Evolutionary conservation across 495 filamentous ascomycete species (phyloP), one percentile per base, ranked within the genome.

Genomic region (Aspergillus funiculosus): DNA sequence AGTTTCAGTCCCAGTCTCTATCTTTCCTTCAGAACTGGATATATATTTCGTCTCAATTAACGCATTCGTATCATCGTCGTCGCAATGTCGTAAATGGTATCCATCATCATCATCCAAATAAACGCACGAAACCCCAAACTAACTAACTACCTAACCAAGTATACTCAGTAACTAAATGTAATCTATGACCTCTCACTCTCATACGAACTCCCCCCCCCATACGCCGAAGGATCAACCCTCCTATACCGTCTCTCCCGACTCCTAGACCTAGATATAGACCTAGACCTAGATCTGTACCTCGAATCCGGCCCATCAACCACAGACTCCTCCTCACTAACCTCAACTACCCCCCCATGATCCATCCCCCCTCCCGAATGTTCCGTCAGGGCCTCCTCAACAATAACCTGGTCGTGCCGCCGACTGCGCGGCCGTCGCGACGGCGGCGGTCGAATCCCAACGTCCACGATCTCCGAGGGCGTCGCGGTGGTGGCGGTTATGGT

Each of bases 261-360:
- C 8, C 25, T 7, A 28, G 19, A 25, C 25, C 25, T 41, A 41
- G 25, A 28, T 30, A 19, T 14, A 26, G 7, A 4, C 31, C 35
- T 36, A 19, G 5, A 10, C n/a, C 36, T 8, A 44, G 19, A 14
- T 13, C 43, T 10, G 11, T 27, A 15, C 26, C 32, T 28, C 29
- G 18, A 19, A 18, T 27, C 20, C 35, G 26, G 25, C 20, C 34
- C 39, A 39, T 49, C 46, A 6, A 49, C 21, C 32, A 43, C 48
- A 2, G 54, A 59, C 39, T 61, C 51, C 48, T 66, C 65, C 43
- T 67, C 65, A 52, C 62, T 41, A 14, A 63, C 59, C 56, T 62
- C 58, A 5, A 64, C 40, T 1, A 60, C 32, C 49, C 65, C 63
- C 5, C 58, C 61, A 22, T 58, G 66, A 13, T 47, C 44, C 28